Conservation (phyloP, 148 eudicot genomes). For the Chenopodium suecicum region DNA sequence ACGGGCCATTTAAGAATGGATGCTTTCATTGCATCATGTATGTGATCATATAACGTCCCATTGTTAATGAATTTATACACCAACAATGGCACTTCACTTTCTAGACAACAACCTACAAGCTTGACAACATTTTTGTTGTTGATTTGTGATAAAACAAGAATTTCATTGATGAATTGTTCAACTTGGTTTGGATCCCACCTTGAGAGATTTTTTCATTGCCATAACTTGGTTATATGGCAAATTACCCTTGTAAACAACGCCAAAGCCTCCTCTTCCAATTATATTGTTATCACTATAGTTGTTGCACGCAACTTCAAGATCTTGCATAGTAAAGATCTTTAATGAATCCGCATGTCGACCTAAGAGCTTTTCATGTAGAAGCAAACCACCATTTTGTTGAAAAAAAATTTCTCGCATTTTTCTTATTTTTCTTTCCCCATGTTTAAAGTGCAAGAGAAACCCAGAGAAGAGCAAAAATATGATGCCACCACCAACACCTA, state of each 20-base stretch:
- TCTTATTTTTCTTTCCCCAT: neutral
- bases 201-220: too few relatives aligned
- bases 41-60: slow-evolving; percentile 13
- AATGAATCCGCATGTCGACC: neutral
- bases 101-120: slow-evolving; percentile 14
- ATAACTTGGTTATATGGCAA: too few relatives aligned
- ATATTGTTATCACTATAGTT: too few relatives aligned
- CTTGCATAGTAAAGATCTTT: slow-evolving; percentile 4
- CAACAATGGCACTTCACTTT: slow-evolving; percentile 2
- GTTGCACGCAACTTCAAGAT: slow-evolving; percentile 14
- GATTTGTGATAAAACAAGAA: slow-evolving; percentile 3
- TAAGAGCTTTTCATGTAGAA: slow-evolving; percentile 9
- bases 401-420: slow-evolving; percentile 7
- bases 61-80: slow-evolving; percentile 13
- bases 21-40: slow-evolving; percentile 10
- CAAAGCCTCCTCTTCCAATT: too few relatives aligned
- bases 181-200: too few relatives aligned
- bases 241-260: too few relatives aligned
- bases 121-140: slow-evolving; percentile 12
- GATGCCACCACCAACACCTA: slow-evolving; percentile 13
- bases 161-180: slow-evolving; percentile 7
- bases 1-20: neutral
- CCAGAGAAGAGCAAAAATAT: neutral
- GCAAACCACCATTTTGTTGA: too few relatives aligned
- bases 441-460: neutral